Percentiles rank a stretch among this genome's conserved stretches.
phyloP scores from a whole-genome alignment of 2,329 filamentous ascomycete genomes.

The Metarhizium rileyi region DNA sequence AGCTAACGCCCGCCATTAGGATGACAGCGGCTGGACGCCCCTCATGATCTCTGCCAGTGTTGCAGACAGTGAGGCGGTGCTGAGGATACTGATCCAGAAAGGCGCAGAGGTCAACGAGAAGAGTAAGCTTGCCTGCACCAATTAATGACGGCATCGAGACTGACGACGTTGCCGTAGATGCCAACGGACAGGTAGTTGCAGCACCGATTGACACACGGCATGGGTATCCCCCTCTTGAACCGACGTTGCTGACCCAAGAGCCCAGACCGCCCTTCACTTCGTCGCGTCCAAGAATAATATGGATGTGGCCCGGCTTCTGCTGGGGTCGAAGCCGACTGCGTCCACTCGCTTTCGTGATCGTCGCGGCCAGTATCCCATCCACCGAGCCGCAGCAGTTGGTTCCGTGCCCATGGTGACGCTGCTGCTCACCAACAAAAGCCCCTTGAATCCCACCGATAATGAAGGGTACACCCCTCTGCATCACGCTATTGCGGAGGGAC shows the following conservation, averaged over 20 bases:
- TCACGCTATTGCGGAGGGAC: slow-evolving; percentile 70
- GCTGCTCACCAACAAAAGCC: slow-evolving; percentile 66
- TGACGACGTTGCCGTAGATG: slow-evolving; percentile 39
- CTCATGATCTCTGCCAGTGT: slow-evolving; percentile 75
- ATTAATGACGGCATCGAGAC: not conserved
- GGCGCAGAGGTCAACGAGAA: slow-evolving; percentile 65
- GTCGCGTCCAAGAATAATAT: slow-evolving; percentile 83
- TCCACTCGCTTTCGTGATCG: slow-evolving; percentile 74
- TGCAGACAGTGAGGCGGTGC: slow-evolving; percentile 58
- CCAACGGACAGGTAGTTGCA: slow-evolving; percentile 54
- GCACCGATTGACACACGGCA: not conserved
- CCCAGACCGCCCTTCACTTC: slow-evolving; percentile 80
- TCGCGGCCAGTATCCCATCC: slow-evolving; percentile 80
- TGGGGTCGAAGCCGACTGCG: slow-evolving; percentile 59
- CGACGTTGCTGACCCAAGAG: not conserved
- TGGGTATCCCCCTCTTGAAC: not conserved
- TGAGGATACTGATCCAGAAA: slow-evolving; percentile 57
- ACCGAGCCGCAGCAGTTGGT: slow-evolving; percentile 84
- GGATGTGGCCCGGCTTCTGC: slow-evolving; percentile 67
- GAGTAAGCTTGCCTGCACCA: slow-evolving; percentile 35
- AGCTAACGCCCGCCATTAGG: slow-evolving; percentile 31
- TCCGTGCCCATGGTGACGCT: slow-evolving; percentile 79
- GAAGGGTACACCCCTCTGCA: slow-evolving; percentile 84
- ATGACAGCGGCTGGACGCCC: slow-evolving; percentile 72
- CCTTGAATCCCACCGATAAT: slow-evolving; percentile 71